Base-by-base conservation (phyloP, 1,284 basidiomycete genomes). In the Cystobasidiaceae sp. region DNA sequence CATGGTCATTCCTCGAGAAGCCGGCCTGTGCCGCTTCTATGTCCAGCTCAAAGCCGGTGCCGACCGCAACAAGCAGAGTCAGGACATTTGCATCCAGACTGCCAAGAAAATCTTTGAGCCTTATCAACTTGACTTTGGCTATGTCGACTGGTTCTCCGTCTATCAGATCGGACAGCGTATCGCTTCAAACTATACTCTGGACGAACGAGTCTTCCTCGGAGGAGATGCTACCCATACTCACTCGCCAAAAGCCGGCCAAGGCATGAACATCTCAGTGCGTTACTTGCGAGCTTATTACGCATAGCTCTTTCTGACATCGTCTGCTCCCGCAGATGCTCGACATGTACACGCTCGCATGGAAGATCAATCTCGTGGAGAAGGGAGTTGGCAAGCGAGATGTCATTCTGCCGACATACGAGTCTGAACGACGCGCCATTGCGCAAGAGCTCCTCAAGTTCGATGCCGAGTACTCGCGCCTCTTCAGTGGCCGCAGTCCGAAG, bases 141-240 rank as follows among this genome's bases (percentile, higher is more conserved):
- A 69, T 27, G 72, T 74, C 28, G 77, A 77, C 51, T 74, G 77
- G 77, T 78, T 77, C 67, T 76, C 75, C 1, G 75, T 76, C 58
- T 78, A 78, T 64, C 76, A 77, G 58, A 73, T 72, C 32, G 71
- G 72, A 19, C 72, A 74, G 61, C 67, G 71, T 32, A 70, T 72
- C 63, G 73, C 72, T 30, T 71, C 69, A 3, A 69, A 70, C 54
- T 74, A 74, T 61, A 73, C 71, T 4, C 69, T 73, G 25, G 73
- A 74, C 43, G 62, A 74, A 33, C 68, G 76, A 33, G 74, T 79
- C 67, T 73, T 78, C 66, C 70, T 79, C 27, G 77, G 75, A 21
- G 78, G 78, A 34, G 78, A 79, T 66, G 77, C 77, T 5, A 77
- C 77, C 58, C 77, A 78, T 71, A 78, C 78, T 6, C 77, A 79